phyloP scores from a whole-genome alignment of 129 eudicot genomes.

The Flaveria bidentis region DNA sequence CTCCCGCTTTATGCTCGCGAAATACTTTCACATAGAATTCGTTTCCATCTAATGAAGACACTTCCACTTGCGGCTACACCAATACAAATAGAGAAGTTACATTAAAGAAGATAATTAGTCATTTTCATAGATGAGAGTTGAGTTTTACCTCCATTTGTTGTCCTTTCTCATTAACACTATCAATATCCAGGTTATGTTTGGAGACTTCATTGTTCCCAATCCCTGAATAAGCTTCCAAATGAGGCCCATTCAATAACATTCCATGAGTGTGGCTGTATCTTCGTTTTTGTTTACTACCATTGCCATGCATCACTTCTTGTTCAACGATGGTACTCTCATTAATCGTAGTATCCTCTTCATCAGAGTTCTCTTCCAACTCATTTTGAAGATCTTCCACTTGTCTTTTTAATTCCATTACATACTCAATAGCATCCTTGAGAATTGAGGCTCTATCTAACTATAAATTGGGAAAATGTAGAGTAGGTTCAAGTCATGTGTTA shows the following conservation, averaged over 20 bases:
- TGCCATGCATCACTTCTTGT: constrained; percentile 44
- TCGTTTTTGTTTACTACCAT: constrained; percentile 42
- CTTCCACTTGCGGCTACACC: constrained; percentile 91
- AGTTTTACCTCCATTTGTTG: constrained; percentile 94
- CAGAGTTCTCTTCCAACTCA: constrained; percentile 78
- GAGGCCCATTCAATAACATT: constrained; percentile 36
- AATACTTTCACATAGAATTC: constrained; percentile 90
- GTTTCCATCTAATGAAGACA: constrained; percentile 76
- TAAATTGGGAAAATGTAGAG: not conserved
- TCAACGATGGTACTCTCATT: constrained; percentile 43
- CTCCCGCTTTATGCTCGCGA: constrained; percentile 88
- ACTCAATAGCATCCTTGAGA: constrained; percentile 87
- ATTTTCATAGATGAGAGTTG: not conserved
- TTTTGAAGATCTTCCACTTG: constrained; percentile 74
- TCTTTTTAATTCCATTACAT: constrained; percentile 74
- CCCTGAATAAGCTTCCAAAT: constrained; percentile 43
- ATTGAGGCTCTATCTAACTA: constrained; percentile 91
- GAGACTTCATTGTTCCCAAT: constrained; percentile 33
- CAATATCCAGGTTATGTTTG: constrained; percentile 44
- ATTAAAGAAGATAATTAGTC: not conserved
- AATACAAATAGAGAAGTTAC: constrained; percentile 4
- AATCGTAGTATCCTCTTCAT: constrained; percentile 54
- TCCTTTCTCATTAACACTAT: constrained; percentile 50
- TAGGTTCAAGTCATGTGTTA: not conserved
- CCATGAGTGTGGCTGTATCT: constrained; percentile 39